Conservation (phyloP, 73 alveolate genomes). For the Tetrahymena borealis region DNA sequence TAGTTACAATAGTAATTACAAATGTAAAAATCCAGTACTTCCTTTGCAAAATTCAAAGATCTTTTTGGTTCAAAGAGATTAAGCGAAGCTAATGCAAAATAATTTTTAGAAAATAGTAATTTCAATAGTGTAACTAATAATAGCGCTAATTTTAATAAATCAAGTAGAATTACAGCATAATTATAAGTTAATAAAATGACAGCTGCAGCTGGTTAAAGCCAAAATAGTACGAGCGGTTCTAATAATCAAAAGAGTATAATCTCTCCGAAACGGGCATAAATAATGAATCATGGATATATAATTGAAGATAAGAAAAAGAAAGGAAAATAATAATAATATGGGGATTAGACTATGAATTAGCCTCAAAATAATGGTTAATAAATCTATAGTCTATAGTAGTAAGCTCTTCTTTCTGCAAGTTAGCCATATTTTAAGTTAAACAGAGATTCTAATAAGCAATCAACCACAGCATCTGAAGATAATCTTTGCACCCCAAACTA, state of each 20-base stretch:
- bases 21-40: neutral
- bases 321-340: neutral
- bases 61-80: neutral
- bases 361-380: no score
- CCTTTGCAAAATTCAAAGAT: neutral
- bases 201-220: neutral
- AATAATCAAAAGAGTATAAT: neutral
- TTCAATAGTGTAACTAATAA: neutral
- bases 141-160: neutral
- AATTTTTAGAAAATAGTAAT: neutral
- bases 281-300: neutral
- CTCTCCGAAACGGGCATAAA: neutral
- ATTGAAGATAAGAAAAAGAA: neutral
- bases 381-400: neutral
- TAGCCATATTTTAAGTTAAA: neutral
- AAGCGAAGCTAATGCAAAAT: neutral
- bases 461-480: neutral
- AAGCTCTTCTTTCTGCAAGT: neutral
- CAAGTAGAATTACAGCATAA: neutral
- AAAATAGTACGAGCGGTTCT: neutral
- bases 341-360: neutral
- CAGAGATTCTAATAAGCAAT: neutral
- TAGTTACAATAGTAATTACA: neutral
- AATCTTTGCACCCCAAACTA: neutral
- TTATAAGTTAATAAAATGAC: neutral